Conservation (phyloP, 2,329 filamentous ascomycete genomes). For the Pseudocercospora vitis region DNA sequence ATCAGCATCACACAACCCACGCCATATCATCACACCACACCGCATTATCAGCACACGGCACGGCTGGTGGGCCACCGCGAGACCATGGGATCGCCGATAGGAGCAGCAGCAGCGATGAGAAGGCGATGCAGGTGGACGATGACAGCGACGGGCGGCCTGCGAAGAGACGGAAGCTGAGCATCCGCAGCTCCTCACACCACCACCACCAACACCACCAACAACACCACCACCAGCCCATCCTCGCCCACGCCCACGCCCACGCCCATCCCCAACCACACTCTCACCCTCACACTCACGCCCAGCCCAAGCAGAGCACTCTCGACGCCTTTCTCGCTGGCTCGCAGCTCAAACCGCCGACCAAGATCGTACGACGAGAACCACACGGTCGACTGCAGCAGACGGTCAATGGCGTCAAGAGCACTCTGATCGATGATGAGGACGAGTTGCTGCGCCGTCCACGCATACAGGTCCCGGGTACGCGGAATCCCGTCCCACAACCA, state of each 20-base stretch:
- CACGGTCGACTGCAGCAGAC: conserved; percentile 45
- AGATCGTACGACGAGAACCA: conserved; percentile 45
- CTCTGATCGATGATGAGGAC: conserved; percentile 31
- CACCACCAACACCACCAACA: background rate
- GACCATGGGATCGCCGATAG: background rate
- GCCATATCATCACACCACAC: conserved; percentile 6
- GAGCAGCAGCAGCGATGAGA: conserved; percentile 8
- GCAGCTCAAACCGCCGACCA: conserved; percentile 42
- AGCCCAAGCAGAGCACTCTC: conserved; percentile 30
- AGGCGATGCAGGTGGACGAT: conserved; percentile 11
- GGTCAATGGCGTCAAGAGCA: conserved; percentile 44
- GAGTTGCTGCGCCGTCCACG: conserved; percentile 21
- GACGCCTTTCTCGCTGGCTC: conserved; percentile 25
- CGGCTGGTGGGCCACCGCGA: background rate
- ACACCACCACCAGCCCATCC: conserved; percentile 6
- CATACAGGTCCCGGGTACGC: conserved; percentile 16
- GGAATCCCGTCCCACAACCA: conserved; percentile 7
- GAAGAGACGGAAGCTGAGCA: conserved; percentile 34
- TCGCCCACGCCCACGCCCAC: background rate
- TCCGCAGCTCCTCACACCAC: conserved; percentile 21
- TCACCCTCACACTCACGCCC: background rate
- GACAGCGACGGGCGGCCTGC: conserved; percentile 27
- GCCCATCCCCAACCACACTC: background rate
- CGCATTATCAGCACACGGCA: background rate
- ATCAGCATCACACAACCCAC: background rate